Evolutionary conservation across 306 rosid species (phyloP).

Genomic region (Pachyrhizus erosus): DNA sequence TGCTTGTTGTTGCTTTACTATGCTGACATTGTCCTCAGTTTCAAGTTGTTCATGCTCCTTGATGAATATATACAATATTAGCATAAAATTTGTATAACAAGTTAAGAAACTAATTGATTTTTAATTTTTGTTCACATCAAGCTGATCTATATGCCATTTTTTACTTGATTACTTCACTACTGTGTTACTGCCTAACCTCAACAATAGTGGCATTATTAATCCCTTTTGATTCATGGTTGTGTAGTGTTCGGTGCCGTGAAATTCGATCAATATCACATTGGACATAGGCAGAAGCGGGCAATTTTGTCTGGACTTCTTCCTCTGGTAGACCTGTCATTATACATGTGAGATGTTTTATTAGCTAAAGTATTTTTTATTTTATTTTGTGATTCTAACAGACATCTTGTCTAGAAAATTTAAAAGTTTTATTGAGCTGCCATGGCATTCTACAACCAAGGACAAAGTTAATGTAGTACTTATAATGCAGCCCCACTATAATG

Average conservation of each 20-base stretch:
- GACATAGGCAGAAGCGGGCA: background rate
- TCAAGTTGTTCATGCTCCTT: too few species aligned
- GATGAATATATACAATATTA: too few species aligned
- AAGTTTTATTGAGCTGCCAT: background rate
- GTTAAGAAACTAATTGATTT: too few species aligned
- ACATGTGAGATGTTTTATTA: background rate
- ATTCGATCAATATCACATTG: background rate
- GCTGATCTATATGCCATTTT: too few species aligned
- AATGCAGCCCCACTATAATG: background rate
- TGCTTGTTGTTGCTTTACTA: background rate
- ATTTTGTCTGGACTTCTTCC: background rate
- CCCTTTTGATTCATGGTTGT: background rate
- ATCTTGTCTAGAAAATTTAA: background rate
- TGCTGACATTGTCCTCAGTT: background rate
- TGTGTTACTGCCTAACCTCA: background rate
- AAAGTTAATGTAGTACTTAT: background rate
- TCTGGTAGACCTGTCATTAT: constrained; percentile 16
- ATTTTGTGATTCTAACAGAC: background rate
- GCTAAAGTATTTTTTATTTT: background rate
- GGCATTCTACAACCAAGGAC: background rate
- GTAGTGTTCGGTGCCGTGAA: background rate
- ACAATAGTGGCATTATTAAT: background rate
- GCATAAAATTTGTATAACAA: too few species aligned
- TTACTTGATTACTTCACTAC: background rate
- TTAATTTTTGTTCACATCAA: too few species aligned